Conservation (phyloP, 2,329 filamentous ascomycete species). For the Claviceps lovelessii region DNA sequence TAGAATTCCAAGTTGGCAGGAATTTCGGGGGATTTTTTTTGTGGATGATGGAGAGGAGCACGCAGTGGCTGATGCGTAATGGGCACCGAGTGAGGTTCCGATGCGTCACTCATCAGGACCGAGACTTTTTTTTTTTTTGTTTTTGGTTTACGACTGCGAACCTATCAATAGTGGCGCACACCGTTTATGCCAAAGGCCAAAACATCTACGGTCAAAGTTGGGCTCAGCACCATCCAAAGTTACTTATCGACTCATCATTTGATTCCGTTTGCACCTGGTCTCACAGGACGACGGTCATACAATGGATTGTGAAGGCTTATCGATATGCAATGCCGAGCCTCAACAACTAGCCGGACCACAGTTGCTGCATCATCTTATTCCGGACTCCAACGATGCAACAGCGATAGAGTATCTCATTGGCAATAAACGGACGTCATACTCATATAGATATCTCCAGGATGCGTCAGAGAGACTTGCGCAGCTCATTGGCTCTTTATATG, state of each 20-base stretch:
- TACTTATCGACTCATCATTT: not conserved
- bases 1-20: not conserved
- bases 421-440: slow-evolving; percentile 26
- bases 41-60: not conserved
- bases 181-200: not conserved
- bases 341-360: slow-evolving; percentile 26
- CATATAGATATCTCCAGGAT: slow-evolving; percentile 49
- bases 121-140: not conserved
- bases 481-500: slow-evolving; percentile 22
- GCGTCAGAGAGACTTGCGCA: slow-evolving; percentile 41
- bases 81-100: not conserved
- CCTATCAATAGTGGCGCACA: not conserved
- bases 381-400: slow-evolving; percentile 12
- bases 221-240: not conserved
- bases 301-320: slow-evolving; percentile 20
- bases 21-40: not conserved
- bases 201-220: not conserved
- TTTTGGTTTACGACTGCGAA: not conserved
- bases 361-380: slow-evolving; percentile 46
- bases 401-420: slow-evolving; percentile 21
- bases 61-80: not conserved
- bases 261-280: not conserved
- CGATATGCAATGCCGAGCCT: slow-evolving; percentile 32
- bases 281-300: not conserved
- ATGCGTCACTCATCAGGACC: not conserved